Base-by-base conservation (phyloP, 495 filamentous ascomycete genomes). In the Penicillium longicatenatum region DNA sequence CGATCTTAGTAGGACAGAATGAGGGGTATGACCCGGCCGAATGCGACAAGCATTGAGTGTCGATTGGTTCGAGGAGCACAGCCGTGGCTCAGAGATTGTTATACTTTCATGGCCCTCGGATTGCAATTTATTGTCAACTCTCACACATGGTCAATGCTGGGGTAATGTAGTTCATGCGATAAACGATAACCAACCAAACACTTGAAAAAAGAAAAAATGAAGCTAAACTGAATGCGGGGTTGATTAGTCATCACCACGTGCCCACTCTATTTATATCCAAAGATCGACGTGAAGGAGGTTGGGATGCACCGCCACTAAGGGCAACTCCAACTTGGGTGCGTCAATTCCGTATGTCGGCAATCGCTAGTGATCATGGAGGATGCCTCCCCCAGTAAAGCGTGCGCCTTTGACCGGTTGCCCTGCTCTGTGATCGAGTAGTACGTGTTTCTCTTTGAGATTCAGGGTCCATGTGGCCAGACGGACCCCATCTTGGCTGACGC, bases 311-410 rank as follows among this genome's bases (percentile, higher is more conserved):
- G 64, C 66, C 64, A 66, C 65, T 50, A 17, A 59, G 57, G 52
- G 41, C 50, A 56, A 59, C 56, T 59, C 52, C 37, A 63, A 50
- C 52, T 53, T 26, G 55, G 52, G 24, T 47, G 51, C 58, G 44
- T n/a, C 45, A 55, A 55, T 64, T 58, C 44, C 35, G 54, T 57
- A 66, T 62, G 63, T 68, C 56, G 63, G 54, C 20, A 54, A 30
- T 56, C 48, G 52, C 26, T 57, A 64, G 58, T 60, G 59, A 70
- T 57, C 57, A 70, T 70, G 67, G 67, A 65, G 67, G 62, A 67
- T 64, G 61, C 50, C 61, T 61, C 55, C 29, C 39, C 57, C 50
- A 45, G 39, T 30, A 44, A 43, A 30, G 33, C 57, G 26, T 41
- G 45, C 43, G 64, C 44, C 52, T 65, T 69, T 58, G 52, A 59